Evolutionary conservation across 2,329 filamentous ascomycete genomes (phyloP).

Genomic region (Monosporascus sp.): DNA sequence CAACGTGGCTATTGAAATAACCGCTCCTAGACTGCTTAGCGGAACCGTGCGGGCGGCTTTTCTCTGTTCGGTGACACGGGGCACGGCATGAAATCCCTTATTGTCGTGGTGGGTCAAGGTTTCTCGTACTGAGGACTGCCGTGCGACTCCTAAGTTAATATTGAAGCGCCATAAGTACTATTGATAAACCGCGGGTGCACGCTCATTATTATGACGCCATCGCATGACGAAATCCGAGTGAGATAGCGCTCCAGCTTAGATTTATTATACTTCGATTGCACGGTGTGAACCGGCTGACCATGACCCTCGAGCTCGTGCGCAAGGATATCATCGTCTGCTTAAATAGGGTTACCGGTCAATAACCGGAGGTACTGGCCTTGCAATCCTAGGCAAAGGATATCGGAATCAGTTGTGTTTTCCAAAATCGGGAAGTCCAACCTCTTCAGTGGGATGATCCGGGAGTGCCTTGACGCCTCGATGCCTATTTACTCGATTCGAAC

Average conservation of each 20-base stretch:
- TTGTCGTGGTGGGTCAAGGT: not conserved
- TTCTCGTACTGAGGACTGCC: not conserved
- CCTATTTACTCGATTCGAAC: too few species aligned
- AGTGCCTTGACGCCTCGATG: too few species aligned
- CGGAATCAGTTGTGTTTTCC: too few species aligned
- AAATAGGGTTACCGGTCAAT: not conserved
- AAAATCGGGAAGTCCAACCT: too few species aligned
- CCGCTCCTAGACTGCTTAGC: not conserved
- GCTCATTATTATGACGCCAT: not conserved
- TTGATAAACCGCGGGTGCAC: not conserved
- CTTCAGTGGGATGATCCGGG: too few species aligned
- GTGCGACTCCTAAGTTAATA: not conserved
- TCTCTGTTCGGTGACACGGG: not conserved
- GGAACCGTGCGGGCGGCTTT: not conserved
- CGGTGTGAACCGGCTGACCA: not conserved
- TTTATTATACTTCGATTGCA: not conserved
- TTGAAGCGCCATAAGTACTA: not conserved
- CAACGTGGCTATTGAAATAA: not conserved
- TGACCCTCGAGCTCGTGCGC: not conserved
- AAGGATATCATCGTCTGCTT: not conserved
- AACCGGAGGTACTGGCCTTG: not conserved
- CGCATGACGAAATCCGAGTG: not conserved
- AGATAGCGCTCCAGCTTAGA: not conserved
- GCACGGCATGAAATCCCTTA: not conserved
- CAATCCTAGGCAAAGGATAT: too few species aligned